Base-by-base conservation (phyloP, 306 rosid species). In the Cicer arietinum region DNA sequence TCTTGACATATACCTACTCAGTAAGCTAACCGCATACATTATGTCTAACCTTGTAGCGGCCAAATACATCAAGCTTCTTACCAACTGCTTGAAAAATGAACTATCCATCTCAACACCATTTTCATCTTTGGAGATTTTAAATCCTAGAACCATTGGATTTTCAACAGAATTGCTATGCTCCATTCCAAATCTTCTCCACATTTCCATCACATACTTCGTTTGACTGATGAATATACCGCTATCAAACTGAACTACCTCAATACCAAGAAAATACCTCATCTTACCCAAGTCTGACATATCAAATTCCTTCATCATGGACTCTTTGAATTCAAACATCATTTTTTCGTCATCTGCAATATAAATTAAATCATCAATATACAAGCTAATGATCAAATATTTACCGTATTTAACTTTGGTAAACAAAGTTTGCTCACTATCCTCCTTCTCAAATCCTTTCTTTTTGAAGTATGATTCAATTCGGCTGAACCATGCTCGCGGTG, bases 171-270 rank as follows among this genome's bases (percentile, higher is more conserved):
- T 53, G 59, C 30, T 53, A 53, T 53, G 25, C 59, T 53, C 30
- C 59, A 53, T 53, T 14, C 59, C 59, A 53, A 53, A 53, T 9
- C 59, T 53, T 53, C 59, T 53, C 30, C 7, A 53, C 59, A 53
- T 25, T 53, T 53, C 59, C 16, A 8, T 53, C 59, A 53, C 59
- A 53, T 53, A 53, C 59, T 53, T 53, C 8, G 30, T 53, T 53
- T 53, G 59, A 53, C 10, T 53, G 4, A 53, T 53, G 59, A 53
- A 53, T 53, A 53, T 53, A 6, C 11, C 30, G 3, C 59, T 10
- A 53, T 53, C 59, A 53, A 53, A 16, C 2, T 53, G 35, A 53
- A 16, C 10, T 53, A 16, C 59, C 54, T 48, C 17, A 48, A 48
- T 48, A 48, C 54, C n/a, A 6, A 42, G 7, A 6, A 48, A 10